These are phyloP conservation scores for Phialemoniopsis sp. DNA, from an alignment of 2,329 filamentous ascomycete species.

Conservation along the genomic window DNA sequence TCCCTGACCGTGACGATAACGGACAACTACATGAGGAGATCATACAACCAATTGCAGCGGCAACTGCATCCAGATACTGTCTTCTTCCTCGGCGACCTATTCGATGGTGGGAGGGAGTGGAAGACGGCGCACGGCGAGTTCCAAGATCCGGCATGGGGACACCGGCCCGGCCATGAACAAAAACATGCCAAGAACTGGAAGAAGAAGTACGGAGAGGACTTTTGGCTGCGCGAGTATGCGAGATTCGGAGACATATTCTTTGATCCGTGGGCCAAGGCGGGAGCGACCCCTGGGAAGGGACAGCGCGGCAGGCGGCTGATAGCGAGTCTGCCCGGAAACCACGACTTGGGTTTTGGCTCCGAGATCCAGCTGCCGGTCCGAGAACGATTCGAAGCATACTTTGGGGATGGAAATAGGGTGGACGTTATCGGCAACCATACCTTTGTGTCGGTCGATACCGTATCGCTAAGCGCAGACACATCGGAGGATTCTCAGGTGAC, in stretches of 20 bases:
- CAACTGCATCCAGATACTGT: constrained; percentile 79
- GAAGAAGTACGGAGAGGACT: constrained; percentile 72
- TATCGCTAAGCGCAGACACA: constrained; percentile 74
- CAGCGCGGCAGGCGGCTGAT: constrained; percentile 73
- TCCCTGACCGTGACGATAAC: constrained; percentile 59
- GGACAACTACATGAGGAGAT: constrained; percentile 83
- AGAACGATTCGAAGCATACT: constrained; percentile 80
- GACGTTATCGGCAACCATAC: constrained; percentile 94
- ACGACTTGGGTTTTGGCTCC: constrained; percentile 87
- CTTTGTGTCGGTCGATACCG: constrained; percentile 84
- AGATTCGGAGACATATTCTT: constrained; percentile 87
- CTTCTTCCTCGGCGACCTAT: constrained; percentile 89
- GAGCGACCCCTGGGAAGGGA: constrained; percentile 46
- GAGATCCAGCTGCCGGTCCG: constrained; percentile 78
- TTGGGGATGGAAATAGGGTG: constrained; percentile 86
- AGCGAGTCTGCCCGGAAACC: constrained; percentile 85
- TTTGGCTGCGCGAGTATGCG: constrained; percentile 82
- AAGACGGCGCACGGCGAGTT: constrained; percentile 62
- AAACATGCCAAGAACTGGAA: constrained; percentile 62
- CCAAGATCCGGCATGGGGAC: constrained; percentile 54
- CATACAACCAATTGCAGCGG: constrained; percentile 74
- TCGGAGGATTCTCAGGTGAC: constrained; percentile 46
- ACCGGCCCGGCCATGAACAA: constrained; percentile 47
- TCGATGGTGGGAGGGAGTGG: constrained; percentile 96
- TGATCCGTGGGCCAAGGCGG: constrained; percentile 58